These are phyloP conservation scores for Taxillus chinensis DNA, from an alignment of 164 flowering plant species.

Conservation along the genomic window DNA sequence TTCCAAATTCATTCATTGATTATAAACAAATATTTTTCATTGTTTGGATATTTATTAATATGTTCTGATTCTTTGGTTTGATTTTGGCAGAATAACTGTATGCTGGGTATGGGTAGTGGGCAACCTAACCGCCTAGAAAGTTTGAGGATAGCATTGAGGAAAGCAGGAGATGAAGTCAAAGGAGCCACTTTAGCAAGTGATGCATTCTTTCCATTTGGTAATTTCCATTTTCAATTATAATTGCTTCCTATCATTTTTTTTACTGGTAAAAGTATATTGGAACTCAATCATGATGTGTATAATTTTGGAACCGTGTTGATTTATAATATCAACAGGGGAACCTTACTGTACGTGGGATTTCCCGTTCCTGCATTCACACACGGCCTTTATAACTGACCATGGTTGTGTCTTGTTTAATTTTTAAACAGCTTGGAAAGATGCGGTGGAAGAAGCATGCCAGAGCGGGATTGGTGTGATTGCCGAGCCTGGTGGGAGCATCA, in stretches of 20 bases:
- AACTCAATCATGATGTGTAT: no score
- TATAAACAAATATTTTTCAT: background rate
- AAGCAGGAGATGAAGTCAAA: slow-evolving; percentile 88
- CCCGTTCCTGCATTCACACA: no score
- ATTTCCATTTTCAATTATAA: slow-evolving; percentile 3
- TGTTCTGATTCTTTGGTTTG: slow-evolving; percentile 8
- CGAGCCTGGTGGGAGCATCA: slow-evolving; percentile 93
- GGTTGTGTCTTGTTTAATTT: background rate
- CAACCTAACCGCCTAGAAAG: slow-evolving; percentile 96
- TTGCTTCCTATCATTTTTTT: background rate
- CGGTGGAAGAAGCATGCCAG: slow-evolving; percentile 94
- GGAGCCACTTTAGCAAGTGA: slow-evolving; percentile 98
- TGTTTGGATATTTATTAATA: background rate
- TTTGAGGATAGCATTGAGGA: slow-evolving; percentile 77
- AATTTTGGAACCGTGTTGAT: no score
- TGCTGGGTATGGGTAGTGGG: slow-evolving; percentile 99
- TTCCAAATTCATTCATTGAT: background rate
- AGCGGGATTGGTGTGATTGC: slow-evolving; percentile 65
- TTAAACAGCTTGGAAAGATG: slow-evolving; percentile 88
- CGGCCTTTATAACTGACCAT: background rate
- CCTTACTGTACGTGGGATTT: no score
- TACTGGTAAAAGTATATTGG: no score
- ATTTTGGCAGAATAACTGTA: slow-evolving; percentile 63
- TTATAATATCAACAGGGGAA: no score
- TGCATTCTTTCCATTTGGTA: slow-evolving; percentile 99